Percentiles rank a stretch among this genome's conserved stretches.
These are phyloP conservation scores for Inonotus hispidus DNA, from an alignment of 1,284 basidiomycete species.

Conservation along the genomic window DNA sequence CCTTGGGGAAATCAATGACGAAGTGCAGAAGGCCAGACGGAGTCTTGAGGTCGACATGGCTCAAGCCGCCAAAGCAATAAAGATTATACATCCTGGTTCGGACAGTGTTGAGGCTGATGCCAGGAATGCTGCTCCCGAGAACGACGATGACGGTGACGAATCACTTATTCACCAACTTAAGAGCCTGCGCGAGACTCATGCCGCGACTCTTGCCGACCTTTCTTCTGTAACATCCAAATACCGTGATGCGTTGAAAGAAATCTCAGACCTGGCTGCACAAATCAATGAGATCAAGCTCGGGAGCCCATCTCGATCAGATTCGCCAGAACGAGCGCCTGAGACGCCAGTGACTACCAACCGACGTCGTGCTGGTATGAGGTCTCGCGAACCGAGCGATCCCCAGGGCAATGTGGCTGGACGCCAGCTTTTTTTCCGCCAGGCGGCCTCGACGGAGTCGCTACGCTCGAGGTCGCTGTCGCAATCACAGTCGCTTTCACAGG, in stretches of 20 bases:
- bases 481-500: constrained; percentile 92
- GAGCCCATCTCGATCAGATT: constrained; percentile 39
- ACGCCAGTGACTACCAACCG: constrained; percentile 38
- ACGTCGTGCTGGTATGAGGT: constrained; percentile 43
- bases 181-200: constrained; percentile 68
- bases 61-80: constrained; percentile 24
- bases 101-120: constrained; percentile 18
- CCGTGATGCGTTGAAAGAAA: constrained; percentile 82
- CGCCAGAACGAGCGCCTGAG: constrained; percentile 47
- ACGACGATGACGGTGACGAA: constrained; percentile 24
- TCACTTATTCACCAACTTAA: constrained; percentile 53
- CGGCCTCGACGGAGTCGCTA: constrained; percentile 77
- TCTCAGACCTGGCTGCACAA: constrained; percentile 80
- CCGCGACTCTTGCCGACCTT: constrained; percentile 74
- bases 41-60: constrained; percentile 44
- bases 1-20: constrained; percentile 59
- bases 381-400: constrained; percentile 44
- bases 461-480: constrained; percentile 83
- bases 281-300: constrained; percentile 74
- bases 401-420: constrained; percentile 45
- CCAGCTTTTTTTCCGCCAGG: constrained; percentile 79
- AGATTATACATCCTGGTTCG: constrained; percentile 11
- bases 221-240: constrained; percentile 77
- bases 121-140: background rate
- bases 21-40: constrained; percentile 66